phyloP scores from a whole-genome alignment of 2,329 filamentous ascomycete species.

The Sporothrix brunneoviolacea region DNA sequence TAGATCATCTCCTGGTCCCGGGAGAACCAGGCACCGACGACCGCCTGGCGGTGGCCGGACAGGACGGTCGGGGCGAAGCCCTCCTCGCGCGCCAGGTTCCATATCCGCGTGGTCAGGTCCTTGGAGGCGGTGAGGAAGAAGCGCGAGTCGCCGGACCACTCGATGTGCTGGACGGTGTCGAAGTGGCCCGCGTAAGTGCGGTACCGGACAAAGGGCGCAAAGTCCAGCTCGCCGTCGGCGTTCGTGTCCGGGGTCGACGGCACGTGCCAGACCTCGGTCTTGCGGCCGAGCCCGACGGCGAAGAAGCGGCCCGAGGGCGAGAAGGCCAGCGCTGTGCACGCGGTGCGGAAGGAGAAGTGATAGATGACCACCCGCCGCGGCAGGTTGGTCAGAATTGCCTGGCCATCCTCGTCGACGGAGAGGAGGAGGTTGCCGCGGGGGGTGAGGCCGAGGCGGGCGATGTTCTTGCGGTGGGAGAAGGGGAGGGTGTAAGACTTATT shows the following conservation, averaged over 20 bases:
- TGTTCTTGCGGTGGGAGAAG: slow-evolving; percentile 92
- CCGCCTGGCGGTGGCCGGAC: slow-evolving; percentile 81
- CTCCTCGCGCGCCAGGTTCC: slow-evolving; percentile 82
- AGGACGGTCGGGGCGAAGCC: slow-evolving; percentile 85
- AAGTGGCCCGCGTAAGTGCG: slow-evolving; percentile 83
- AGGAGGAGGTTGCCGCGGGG: slow-evolving; percentile 88
- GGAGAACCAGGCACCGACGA: slow-evolving; percentile 95
- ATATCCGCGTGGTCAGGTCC: slow-evolving; percentile 88
- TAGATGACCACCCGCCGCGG: slow-evolving; percentile 80
- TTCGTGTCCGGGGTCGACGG: slow-evolving; percentile 80
- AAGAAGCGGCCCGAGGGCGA: slow-evolving; percentile 89
- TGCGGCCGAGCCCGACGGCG: slow-evolving; percentile 77
- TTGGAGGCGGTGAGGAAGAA: slow-evolving; percentile 92
- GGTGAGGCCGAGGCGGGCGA: slow-evolving; percentile 78
- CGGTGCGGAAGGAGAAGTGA: slow-evolving; percentile 88
- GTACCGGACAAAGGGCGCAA: slow-evolving; percentile 88
- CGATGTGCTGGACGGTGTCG: slow-evolving; percentile 75
- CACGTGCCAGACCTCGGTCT: slow-evolving; percentile 93
- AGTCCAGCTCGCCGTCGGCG: slow-evolving; percentile 76
- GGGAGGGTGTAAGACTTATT: slow-evolving; percentile 83
- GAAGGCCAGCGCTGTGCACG: slow-evolving; percentile 78
- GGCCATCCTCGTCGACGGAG: slow-evolving; percentile 88
- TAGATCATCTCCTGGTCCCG: slow-evolving; percentile 92
- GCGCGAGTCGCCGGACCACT: slow-evolving; percentile 93
- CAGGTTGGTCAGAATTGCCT: slow-evolving; percentile 88